A percentile compares a stretch with the other conserved stretches of the same genome.
Evolutionary conservation across 106 monocot genomes (phyloP).

Genomic region (Acanthochlamys bracteata): DNA sequence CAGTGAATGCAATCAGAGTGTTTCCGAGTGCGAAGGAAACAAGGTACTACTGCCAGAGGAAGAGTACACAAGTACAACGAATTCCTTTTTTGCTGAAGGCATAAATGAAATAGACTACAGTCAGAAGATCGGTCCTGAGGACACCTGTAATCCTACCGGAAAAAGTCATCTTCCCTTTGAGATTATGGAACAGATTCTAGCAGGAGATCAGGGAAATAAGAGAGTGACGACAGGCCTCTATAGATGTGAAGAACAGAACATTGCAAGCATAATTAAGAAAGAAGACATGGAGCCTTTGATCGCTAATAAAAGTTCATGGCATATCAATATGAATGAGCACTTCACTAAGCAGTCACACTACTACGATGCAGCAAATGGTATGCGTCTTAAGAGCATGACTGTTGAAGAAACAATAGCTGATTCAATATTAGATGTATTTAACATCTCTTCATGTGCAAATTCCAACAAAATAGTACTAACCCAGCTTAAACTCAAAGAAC

Average conservation of each 20-base stretch:
- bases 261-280: neutral
- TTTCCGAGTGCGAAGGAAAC: conserved; percentile 47
- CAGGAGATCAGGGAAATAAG: conserved; percentile 2
- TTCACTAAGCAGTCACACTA: neutral
- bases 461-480: neutral
- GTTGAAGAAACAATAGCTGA: neutral
- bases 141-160: neutral
- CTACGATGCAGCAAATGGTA: neutral
- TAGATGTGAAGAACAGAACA: conserved; percentile 2
- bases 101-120: neutral
- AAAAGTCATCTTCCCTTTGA: conserved; percentile 23
- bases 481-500: neutral
- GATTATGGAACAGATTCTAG: conserved; percentile 4
- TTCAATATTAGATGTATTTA: neutral
- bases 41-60: conserved; percentile 33
- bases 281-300: neutral
- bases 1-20: conserved; percentile 31
- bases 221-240: conserved; percentile 16
- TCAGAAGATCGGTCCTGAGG: neutral
- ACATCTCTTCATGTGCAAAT: conserved; percentile 5
- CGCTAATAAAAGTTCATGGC: neutral
- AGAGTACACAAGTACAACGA: conserved; percentile 4
- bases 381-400: too few species aligned
- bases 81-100: neutral
- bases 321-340: neutral